Base-by-base conservation (phyloP, 345 rosid genomes). In the Gossypium bickii region DNA sequence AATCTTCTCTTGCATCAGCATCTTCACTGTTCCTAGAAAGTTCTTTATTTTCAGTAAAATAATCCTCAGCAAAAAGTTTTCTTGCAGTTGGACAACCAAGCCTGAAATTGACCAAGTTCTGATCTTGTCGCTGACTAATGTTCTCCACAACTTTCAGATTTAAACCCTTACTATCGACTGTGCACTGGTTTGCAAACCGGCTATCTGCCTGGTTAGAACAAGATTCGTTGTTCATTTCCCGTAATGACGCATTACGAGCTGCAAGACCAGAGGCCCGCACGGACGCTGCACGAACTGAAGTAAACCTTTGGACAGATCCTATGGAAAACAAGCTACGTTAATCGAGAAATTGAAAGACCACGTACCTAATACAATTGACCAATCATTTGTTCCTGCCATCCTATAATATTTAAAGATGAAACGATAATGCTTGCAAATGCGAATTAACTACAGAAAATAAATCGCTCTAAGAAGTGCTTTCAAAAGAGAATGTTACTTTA, bases 231-330 rank as follows among this genome's bases (percentile, higher is more conserved):
- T 78, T 75, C 45, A 74, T 68, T 67, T 60, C 68, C 55, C 55
- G 76, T 72, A 55, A 70, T 74, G 77, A 61, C 49, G 61, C 74
- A 51, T 18, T 76, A 17, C 77, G 85, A 78, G 94, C 87, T 74
- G 86, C 87, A 67, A 85, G 75, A 80, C 87, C 93, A 78, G 87
- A 86, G 78, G 92, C 90, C 61, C 97, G 89, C 77, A 92, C 82
- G 18, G 94, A 86, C 53, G 88, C 89, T 24, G 83, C 77, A 67
- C 96, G 96, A 74, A 93, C 78, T 79, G 95, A 90, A 76, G 91
- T 81, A 55, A 90, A 92, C 79, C 89, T 85, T 66, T 74, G 81
- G 59, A 60, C 73, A 76, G 90, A 75, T 77, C 85, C 90, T 87
- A 74, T 58, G 51, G 16, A 57, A 57, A 66, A 47, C 20, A 41